Percentiles rank a stretch among this genome's conserved stretches.
Conservation (phyloP, 148 eudicot genomes). For the Selenicereus undatus region DNA sequence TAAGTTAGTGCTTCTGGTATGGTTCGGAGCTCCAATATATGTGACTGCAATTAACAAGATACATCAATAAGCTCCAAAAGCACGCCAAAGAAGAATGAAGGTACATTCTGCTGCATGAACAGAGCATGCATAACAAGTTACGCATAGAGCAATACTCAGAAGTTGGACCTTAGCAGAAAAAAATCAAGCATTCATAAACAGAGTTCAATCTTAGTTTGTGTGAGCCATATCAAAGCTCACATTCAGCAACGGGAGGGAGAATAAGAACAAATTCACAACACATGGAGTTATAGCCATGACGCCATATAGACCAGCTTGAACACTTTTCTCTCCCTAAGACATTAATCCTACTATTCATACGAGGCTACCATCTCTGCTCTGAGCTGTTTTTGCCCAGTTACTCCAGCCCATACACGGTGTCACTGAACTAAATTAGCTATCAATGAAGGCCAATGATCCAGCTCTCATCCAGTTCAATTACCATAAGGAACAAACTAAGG, state of each 20-base stretch:
- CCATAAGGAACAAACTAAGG: not conserved
- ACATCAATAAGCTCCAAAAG: conserved; percentile 2
- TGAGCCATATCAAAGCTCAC: not conserved
- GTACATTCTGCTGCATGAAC: not conserved
- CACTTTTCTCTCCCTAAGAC: not conserved
- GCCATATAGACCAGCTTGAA: not conserved
- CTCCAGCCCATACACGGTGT: not conserved
- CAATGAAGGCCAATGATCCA: not conserved
- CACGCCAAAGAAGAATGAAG: not conserved
- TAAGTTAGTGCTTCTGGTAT: conserved; percentile 90
- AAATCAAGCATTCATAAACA: not conserved
- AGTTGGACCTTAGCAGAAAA: not conserved
- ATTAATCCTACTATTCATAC: not conserved
- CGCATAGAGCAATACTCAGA: not conserved
- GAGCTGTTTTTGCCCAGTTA: too few relatives aligned
- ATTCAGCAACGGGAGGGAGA: not conserved
- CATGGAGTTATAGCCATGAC: not conserved
- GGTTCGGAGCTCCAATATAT: conserved; percentile 85
- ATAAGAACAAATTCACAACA: not conserved
- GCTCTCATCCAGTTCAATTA: not conserved
- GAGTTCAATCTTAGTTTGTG: not conserved
- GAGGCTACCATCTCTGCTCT: not conserved
- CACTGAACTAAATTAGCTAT: not conserved
- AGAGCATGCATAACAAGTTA: not conserved
- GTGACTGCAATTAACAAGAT: conserved; percentile 47